A percentile compares a stretch with the other conserved stretches of the same genome.
phyloP scores from a whole-genome alignment of 495 filamentous ascomycete genomes.

The Letharia columbiana region DNA sequence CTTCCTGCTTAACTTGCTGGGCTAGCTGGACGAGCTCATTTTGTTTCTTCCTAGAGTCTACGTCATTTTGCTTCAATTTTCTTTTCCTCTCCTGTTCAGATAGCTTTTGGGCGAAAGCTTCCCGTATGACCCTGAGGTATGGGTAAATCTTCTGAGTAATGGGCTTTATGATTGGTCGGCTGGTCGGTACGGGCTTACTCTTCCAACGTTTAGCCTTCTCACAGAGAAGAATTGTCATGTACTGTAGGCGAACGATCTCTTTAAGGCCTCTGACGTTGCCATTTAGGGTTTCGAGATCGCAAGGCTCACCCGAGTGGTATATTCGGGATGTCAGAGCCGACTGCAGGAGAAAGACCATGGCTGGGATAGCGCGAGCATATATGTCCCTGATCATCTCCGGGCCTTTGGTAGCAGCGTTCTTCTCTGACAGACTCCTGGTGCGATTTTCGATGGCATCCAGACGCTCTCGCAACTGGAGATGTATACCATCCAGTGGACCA shows the following conservation, averaged over 20 bases:
- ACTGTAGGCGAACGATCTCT: constrained; percentile 20
- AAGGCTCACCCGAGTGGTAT: background rate
- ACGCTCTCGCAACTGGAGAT: background rate
- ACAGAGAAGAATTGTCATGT: constrained; percentile 12
- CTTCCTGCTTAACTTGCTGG: background rate
- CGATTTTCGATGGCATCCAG: constrained; percentile 8
- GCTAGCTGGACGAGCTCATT: background rate
- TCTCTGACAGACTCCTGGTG: constrained; percentile 4
- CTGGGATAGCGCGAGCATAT: constrained; percentile 21
- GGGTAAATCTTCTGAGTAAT: constrained; percentile 12
- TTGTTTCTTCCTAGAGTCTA: background rate
- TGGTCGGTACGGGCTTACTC: constrained; percentile 7
- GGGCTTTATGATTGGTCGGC: constrained; percentile 11
- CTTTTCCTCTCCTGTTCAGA: constrained; percentile 4
- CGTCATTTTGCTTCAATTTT: constrained; percentile 8
- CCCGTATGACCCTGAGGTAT: constrained; percentile 6
- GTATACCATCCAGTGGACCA: background rate
- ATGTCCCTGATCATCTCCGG: constrained; percentile 19
- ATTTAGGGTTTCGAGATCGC: constrained; percentile 13
- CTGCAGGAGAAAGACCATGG: constrained; percentile 15
- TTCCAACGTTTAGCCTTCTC: constrained; percentile 18
- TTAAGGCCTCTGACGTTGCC: background rate
- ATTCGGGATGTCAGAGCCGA: constrained; percentile 7
- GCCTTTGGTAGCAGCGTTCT: background rate
- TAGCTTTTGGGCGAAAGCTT: constrained; percentile 14